A percentile compares a stretch with the other conserved stretches of the same genome.
phyloP scores from a whole-genome alignment of 495 filamentous ascomycete species.

The Lepraria neglecta region DNA sequence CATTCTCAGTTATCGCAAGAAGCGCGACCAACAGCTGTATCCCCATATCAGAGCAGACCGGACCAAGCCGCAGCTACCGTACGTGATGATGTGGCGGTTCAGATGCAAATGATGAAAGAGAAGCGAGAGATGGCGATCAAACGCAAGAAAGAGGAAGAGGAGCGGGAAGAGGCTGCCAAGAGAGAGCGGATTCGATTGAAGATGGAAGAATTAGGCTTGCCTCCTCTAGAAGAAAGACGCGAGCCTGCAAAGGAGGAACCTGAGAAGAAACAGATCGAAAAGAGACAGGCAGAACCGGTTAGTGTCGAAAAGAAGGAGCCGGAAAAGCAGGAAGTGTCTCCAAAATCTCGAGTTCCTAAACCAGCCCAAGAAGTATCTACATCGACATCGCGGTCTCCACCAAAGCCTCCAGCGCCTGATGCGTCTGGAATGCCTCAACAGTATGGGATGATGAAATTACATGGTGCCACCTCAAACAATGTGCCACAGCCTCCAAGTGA shows the following conservation, averaged over 20 bases:
- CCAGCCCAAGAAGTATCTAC: conserved; percentile 22
- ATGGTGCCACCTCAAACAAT: conserved; percentile 46
- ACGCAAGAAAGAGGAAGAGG: conserved; percentile 74
- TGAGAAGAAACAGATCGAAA: conserved; percentile 38
- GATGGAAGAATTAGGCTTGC: conserved; percentile 67
- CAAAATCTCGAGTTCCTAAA: conserved; percentile 25
- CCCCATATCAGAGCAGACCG: conserved; percentile 19
- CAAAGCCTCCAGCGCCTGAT: conserved; percentile 49
- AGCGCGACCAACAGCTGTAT: conserved; percentile 1
- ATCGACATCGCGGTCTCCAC: conserved; percentile 38
- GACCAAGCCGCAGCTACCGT: conserved; percentile 29
- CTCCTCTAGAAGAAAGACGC: conserved; percentile 56
- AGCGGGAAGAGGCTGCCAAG: conserved; percentile 67
- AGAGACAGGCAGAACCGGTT: conserved; percentile 30
- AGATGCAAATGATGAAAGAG: conserved; percentile 82
- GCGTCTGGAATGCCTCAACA: conserved; percentile 48
- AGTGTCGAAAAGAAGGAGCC: conserved; percentile 30
- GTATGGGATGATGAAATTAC: conserved; percentile 56
- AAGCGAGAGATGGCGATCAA: conserved; percentile 69
- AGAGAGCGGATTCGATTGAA: conserved; percentile 79
- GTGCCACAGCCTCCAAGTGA: conserved; percentile 35
- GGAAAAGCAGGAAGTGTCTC: conserved; percentile 29
- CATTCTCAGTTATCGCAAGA: conserved; percentile 21
- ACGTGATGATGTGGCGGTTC: conserved; percentile 54
- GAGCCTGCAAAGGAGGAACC: conserved; percentile 38